Percentiles rank a stretch among this genome's conserved stretches.
Conservation (phyloP, 345 rosid genomes). For the Gossypium thurberi region DNA sequence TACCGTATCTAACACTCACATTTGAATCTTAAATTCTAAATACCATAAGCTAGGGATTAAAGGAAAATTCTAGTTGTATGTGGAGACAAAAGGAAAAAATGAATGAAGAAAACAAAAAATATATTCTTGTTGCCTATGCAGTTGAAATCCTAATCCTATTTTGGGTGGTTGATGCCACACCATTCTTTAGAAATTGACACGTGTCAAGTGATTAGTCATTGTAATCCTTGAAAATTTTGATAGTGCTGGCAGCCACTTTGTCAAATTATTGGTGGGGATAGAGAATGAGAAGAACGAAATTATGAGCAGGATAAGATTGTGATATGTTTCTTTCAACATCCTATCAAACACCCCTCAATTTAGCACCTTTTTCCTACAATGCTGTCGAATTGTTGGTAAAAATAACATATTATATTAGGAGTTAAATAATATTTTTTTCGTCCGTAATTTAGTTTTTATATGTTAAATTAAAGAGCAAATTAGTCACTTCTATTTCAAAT, state of each 20-base stretch:
- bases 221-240: conserved; percentile 3
- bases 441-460: too few species aligned
- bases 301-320: neutral
- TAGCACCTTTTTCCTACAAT: neutral
- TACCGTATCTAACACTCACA: neutral
- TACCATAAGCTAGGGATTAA: neutral
- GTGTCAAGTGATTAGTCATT: conserved; percentile 14
- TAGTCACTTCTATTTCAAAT: rapidly evolving
- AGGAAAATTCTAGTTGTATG: conserved; percentile 19
- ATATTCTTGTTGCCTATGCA: conserved; percentile 21
- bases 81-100: conserved; percentile 24
- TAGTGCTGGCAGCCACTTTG: neutral
- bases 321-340: conserved; percentile 18
- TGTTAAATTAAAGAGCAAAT: too few species aligned
- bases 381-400: neutral
- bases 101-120: conserved; percentile 14
- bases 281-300: conserved; percentile 10
- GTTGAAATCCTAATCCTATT: conserved; percentile 16
- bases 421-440: too few species aligned
- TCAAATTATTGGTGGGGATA: conserved; percentile 13
- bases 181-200: conserved; percentile 13
- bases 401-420: too few species aligned
- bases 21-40: neutral
- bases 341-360: conserved; percentile 9
- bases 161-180: conserved; percentile 15